Conservation (phyloP, 2,329 filamentous ascomycete species). For the Aspergillus jensenii region DNA sequence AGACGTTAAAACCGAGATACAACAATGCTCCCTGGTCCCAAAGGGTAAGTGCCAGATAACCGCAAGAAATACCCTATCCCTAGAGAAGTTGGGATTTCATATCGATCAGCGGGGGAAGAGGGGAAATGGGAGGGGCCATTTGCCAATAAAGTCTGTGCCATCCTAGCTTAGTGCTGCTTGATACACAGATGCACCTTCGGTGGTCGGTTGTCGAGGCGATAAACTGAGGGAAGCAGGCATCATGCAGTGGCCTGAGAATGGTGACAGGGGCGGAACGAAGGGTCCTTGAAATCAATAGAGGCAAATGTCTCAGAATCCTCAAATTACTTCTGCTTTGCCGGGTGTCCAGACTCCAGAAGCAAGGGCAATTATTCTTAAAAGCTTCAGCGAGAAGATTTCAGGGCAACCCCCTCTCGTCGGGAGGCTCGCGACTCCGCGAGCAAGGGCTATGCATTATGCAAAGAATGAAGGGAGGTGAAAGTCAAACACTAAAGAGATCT, state of each 20-base stretch:
- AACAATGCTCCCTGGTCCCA: not conserved
- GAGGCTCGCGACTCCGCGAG: not conserved
- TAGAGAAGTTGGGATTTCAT: not conserved
- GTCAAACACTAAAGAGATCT: not conserved
- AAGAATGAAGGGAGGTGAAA: slow-evolving; percentile 10
- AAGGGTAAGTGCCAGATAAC: not conserved
- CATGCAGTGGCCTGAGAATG: not conserved
- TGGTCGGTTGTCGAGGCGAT: slow-evolving; percentile 8
- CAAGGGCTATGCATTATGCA: slow-evolving; percentile 4
- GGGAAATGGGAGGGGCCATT: not conserved
- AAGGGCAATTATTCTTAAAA: not conserved
- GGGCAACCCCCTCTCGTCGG: not conserved
- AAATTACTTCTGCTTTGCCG: not conserved
- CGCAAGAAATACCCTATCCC: slow-evolving; percentile 6
- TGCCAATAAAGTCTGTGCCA: slow-evolving; percentile 11
- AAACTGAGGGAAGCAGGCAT: not conserved
- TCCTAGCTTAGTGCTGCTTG: slow-evolving; percentile 3
- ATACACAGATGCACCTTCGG: not conserved
- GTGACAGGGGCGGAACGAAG: not conserved
- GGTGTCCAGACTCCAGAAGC: not conserved
- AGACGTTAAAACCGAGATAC: not conserved
- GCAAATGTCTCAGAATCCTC: not conserved
- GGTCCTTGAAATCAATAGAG: not conserved
- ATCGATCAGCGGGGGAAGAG: slow-evolving; percentile 3
- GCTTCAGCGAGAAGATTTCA: not conserved